These are phyloP conservation scores for Cystobasidium sp. DNA, from an alignment of 1,284 basidiomycete genomes.

Conservation along the genomic window DNA sequence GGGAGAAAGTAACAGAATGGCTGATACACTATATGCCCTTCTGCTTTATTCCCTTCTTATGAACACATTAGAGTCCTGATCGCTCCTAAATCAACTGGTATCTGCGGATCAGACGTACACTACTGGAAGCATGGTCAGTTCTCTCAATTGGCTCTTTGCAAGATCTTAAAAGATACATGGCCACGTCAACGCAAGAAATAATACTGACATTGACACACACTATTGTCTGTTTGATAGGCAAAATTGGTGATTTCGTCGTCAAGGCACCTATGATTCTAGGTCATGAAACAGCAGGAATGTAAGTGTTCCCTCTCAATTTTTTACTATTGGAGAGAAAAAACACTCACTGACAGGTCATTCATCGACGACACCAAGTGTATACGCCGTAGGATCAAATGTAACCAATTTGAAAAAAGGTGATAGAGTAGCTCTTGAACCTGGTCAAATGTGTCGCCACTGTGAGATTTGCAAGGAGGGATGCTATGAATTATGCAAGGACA, in stretches of 20 bases:
- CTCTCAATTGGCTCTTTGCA: neutral
- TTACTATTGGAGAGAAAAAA: neutral
- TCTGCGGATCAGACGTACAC: slow-evolving; percentile 81
- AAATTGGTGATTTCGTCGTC: slow-evolving; percentile 62
- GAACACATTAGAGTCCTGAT: slow-evolving; percentile 81
- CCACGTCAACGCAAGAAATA: too few relatives aligned
- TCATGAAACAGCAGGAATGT: slow-evolving; percentile 66
- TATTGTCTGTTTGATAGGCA: slow-evolving; percentile 61
- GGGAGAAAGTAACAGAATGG: neutral
- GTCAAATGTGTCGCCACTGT: slow-evolving; percentile 62
- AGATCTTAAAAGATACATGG: neutral
- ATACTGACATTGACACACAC: neutral
- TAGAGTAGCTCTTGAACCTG: slow-evolving; percentile 68
- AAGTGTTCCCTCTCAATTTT: slow-evolving; percentile 53
- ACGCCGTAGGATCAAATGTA: slow-evolving; percentile 70
- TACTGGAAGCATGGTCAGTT: slow-evolving; percentile 62
- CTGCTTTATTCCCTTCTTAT: too few relatives aligned
- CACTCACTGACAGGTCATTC: neutral
- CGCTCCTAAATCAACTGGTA: slow-evolving; percentile 88
- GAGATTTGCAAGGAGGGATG: slow-evolving; percentile 61
- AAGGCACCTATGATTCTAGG: slow-evolving; percentile 60
- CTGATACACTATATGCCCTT: neutral
- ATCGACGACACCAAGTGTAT: slow-evolving; percentile 48
- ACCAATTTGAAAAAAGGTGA: slow-evolving; percentile 78
- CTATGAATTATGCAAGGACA: slow-evolving; percentile 60